phyloP scores from a whole-genome alignment of 2,329 filamentous ascomycete genomes.

The Penicillium expansum region DNA sequence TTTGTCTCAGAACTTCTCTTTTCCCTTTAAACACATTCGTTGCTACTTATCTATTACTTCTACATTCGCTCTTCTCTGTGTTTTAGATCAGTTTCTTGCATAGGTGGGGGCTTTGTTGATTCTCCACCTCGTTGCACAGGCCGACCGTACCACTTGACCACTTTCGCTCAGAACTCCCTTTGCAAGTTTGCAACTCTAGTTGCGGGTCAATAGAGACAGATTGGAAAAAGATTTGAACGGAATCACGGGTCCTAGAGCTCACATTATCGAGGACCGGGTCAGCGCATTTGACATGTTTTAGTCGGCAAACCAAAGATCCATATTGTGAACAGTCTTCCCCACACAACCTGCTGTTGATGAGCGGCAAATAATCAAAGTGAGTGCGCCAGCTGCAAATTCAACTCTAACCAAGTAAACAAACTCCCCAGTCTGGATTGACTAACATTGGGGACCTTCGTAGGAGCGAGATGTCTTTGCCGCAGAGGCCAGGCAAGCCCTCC shows the following conservation, averaged over 20 bases:
- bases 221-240: neutral
- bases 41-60: neutral
- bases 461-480: slow-evolving; percentile 50
- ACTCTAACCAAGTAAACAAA: neutral
- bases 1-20: slow-evolving; percentile 3
- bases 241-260: neutral
- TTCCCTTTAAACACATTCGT: neutral
- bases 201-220: neutral
- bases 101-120: slow-evolving; percentile 22
- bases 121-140: slow-evolving; percentile 26
- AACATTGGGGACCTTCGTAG: slow-evolving; percentile 1
- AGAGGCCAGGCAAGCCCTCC: slow-evolving; percentile 62
- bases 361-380: slow-evolving; percentile 8
- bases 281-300: slow-evolving; percentile 13
- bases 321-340: neutral
- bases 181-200: neutral
- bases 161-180: neutral
- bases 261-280: slow-evolving; percentile 1
- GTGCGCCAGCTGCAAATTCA: neutral
- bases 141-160: slow-evolving; percentile 15
- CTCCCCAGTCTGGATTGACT: neutral
- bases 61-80: neutral
- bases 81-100: neutral
- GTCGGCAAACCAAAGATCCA: slow-evolving; percentile 1
- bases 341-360: slow-evolving; percentile 7